Evolutionary conservation across 2,329 filamentous ascomycete species (phyloP).

Genomic region (Westerdykella aurantiaca): DNA sequence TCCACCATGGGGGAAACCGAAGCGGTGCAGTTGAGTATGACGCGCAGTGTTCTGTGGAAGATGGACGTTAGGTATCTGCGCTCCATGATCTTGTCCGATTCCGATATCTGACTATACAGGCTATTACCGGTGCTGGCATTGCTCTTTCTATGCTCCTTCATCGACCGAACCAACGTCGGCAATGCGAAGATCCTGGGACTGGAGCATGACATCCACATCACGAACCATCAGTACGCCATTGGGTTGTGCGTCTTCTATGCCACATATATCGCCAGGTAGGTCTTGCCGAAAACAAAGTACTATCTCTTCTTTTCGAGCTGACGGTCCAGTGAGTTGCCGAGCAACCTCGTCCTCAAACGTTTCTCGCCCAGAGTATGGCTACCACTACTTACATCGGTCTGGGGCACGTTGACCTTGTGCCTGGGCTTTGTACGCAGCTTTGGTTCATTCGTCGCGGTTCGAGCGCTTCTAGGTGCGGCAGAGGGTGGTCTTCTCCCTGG

Average conservation of each 20-base stretch:
- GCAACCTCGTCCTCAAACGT: conserved; percentile 59
- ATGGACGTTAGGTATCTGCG: conserved; percentile 46
- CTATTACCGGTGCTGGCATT: conserved; percentile 59
- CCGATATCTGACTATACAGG: conserved; percentile 30
- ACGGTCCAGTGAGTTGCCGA: conserved; percentile 52
- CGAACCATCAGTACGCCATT: conserved; percentile 26
- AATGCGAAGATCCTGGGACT: conserved; percentile 63
- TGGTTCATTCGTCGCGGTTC: conserved; percentile 55
- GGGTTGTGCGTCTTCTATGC: conserved; percentile 62
- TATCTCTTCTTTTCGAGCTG: neutral
- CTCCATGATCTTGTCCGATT: neutral
- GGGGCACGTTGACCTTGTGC: conserved; percentile 56
- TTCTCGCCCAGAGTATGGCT: conserved; percentile 57
- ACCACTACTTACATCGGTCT: conserved; percentile 50
- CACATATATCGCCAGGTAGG: conserved; percentile 55
- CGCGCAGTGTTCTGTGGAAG: conserved; percentile 46
- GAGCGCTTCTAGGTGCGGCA: conserved; percentile 56
- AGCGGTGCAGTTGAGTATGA: conserved; percentile 8
- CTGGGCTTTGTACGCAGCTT: conserved; percentile 51
- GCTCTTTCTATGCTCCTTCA: conserved; percentile 60
- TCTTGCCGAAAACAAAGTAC: conserved; percentile 3
- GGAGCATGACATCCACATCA: conserved; percentile 50
- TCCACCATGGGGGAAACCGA: conserved; percentile 5
- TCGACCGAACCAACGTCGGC: conserved; percentile 67
- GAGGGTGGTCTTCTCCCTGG: conserved; percentile 63